Base-by-base conservation (phyloP, 768 basidiomycete genomes). In the Hypsizygus marmoreus region DNA sequence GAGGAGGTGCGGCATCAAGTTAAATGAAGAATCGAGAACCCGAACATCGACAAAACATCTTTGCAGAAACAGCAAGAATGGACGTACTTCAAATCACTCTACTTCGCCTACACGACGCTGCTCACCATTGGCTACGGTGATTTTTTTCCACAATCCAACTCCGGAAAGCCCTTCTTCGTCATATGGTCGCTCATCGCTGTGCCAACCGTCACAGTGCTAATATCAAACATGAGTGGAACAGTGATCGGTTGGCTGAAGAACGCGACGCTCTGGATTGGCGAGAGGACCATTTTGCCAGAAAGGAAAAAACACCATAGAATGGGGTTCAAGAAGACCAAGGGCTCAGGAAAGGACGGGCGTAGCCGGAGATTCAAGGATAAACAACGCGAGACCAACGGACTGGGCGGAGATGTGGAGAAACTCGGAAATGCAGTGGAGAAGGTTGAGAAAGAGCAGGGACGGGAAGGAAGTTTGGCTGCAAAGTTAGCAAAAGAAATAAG, bases 161-260 rank as follows among this genome's bases (percentile, higher is more conserved):
- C 71, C 0, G 67, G 69, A 0, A 67, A 68, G 35, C 70, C 71
- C 1, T 70, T 75, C 50, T 72, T 73, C 50, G 69, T 75, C 13
- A 50, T 72, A 3, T 73, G 73, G 71, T 68, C 67, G 22, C 51
- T 73, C 28, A 60, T 72, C 17, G 65, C 71, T 1, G 62, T 73
- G 0, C 73, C 71, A 2, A 63, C 70, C 2, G 64, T 75, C 45
- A 75, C 72, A 2, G 64, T 72, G 0, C 47, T 75, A 1, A 71
- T 75, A n/a, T 66, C 76, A 20, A 75, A 77, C 35, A 64, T 84
- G 25, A 74, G 71, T 0, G 75, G 78, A 14, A 69, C 71, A 30
- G 64, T 88, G 17, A 70, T 76, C 0, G 55, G 54, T n/a, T 61
- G 59, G 53, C 50, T 75, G 12, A 55, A 64, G 36, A 50, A 64